Percentiles rank a stretch among this genome's conserved stretches.
Conservation (phyloP, 176 grass and related monocot species). For the Avena sativa region DNA sequence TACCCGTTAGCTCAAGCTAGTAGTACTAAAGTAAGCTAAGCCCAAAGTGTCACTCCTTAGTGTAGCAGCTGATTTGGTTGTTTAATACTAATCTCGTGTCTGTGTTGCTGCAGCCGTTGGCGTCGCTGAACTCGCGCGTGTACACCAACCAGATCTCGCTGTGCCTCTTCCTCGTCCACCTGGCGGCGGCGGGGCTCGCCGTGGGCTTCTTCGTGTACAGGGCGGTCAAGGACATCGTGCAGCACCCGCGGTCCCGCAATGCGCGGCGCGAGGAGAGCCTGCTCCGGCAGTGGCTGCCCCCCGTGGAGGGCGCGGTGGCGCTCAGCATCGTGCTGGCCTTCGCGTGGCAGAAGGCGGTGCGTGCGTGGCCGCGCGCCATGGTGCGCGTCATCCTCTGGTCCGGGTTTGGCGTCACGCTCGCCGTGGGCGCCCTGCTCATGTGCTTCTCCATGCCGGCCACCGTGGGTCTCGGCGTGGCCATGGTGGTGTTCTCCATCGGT, state of each 20-base stretch:
- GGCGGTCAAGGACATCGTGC: constrained; percentile 48
- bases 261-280: constrained; percentile 53
- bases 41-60: background rate
- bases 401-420: constrained; percentile 67
- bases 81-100: background rate
- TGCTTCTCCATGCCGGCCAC: constrained; percentile 84
- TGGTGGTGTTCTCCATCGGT: constrained; percentile 89
- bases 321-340: constrained; percentile 88
- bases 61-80: background rate
- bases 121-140: constrained; percentile 70
- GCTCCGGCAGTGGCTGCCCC: constrained; percentile 76
- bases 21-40: constrained; percentile 29
- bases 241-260: constrained; percentile 41
- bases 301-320: constrained; percentile 70
- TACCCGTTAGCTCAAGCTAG: background rate
- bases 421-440: constrained; percentile 75
- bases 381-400: constrained; percentile 87
- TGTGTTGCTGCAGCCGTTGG: constrained; percentile 13
- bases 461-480: constrained; percentile 64
- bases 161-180: constrained; percentile 84
- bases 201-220: constrained; percentile 78
- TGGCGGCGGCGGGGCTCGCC: constrained; percentile 43
- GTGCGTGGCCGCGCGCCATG: constrained; percentile 68
- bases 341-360: constrained; percentile 92
- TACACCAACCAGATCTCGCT: constrained; percentile 86